These are phyloP conservation scores for Ambispora gerdemannii DNA, from an alignment of 192 early-diverging fungal species.

Conservation along the genomic window DNA sequence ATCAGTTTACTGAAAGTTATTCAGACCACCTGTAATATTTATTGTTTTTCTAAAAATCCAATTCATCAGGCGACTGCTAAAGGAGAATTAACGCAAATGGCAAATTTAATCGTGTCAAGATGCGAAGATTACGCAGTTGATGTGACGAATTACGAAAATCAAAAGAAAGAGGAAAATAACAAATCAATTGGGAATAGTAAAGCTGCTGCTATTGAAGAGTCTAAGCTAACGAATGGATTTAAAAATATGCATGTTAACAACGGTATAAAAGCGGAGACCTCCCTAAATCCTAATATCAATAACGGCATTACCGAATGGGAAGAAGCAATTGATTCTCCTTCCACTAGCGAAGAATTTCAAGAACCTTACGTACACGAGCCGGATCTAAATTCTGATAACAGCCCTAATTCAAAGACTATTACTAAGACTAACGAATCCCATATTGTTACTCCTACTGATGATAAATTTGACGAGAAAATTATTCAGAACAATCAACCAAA, in stretches of 20 bases:
- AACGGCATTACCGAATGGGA: neutral
- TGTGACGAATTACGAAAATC: slow-evolving; percentile 30
- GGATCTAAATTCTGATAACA: neutral
- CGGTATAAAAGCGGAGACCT: too few species aligned
- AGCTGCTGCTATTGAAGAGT: too few species aligned
- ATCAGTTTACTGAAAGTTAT: slow-evolving; percentile 44
- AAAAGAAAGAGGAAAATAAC: slow-evolving; percentile 31
- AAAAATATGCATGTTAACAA: too few species aligned
- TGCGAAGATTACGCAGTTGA: slow-evolving; percentile 40
- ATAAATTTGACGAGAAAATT: too few species aligned
- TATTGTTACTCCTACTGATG: neutral
- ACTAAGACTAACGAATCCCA: neutral
- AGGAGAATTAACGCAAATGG: slow-evolving; percentile 46
- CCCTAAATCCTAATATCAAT: too few species aligned
- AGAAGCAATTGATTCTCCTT: neutral
- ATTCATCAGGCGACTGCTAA: slow-evolving; percentile 47
- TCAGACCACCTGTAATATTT: slow-evolving; percentile 47
- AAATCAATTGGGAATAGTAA: too few species aligned
- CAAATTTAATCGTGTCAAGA: slow-evolving; percentile 42
- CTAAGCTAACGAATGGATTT: too few species aligned
- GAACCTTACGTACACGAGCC: neutral
- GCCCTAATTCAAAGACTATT: neutral
- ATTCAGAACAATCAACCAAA: slow-evolving; percentile 9
- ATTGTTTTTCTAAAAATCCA: slow-evolving; percentile 42
- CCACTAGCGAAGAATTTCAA: neutral